Base-by-base conservation (phyloP, 352 stramenopile species). In the Phytophthora capsici region DNA sequence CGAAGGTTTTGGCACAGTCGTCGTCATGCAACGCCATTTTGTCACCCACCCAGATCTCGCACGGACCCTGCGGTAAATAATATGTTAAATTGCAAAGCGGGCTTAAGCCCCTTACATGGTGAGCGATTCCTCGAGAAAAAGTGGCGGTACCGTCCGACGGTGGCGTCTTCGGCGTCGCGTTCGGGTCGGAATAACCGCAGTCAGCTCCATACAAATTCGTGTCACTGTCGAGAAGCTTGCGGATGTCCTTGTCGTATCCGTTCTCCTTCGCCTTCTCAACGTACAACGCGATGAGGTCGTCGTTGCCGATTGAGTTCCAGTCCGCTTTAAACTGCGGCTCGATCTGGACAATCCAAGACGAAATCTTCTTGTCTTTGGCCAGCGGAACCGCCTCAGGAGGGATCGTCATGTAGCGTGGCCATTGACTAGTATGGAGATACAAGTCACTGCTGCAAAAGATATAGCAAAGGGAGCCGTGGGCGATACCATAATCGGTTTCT, bases 341-440 rank as follows among this genome's bases (percentile, higher is more conserved):
- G 54, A 77, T 73, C 57, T 70, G 47, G 40, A 73, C 69, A 17
- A 77, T 45, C 57, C 63, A 73, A 14, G 64, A 52, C 16, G 63
- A 72, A 3, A 38, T 70, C 6, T 30, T 43, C 22, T 23, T 49
- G 53, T 60, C 63, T 22, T 43, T 57, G 12, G 63, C 14, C 46
- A 67, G 20, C 28, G 36, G 36, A 19, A 19, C 36, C 2, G 36
- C 36, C 36, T 41, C 36, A 5, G 63, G 69, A 5, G 63, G 69
- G 14, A 73, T 61, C 26, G 63, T 45, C 63, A 77, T 73, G 55
- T 77, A 73, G 4, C 69, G 34, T 77, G 69, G 7, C 52, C 57
- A n/a, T 54, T 38, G 23, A 73, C 43, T 13, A 37, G 37, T 6
- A 1, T 51, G 5, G 30, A 32, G 1, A 53, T 12, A 3, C 34